Evolutionary conservation across 2,329 filamentous ascomycete genomes (phyloP).

Genomic region (Pyrenochaeta sp.): DNA sequence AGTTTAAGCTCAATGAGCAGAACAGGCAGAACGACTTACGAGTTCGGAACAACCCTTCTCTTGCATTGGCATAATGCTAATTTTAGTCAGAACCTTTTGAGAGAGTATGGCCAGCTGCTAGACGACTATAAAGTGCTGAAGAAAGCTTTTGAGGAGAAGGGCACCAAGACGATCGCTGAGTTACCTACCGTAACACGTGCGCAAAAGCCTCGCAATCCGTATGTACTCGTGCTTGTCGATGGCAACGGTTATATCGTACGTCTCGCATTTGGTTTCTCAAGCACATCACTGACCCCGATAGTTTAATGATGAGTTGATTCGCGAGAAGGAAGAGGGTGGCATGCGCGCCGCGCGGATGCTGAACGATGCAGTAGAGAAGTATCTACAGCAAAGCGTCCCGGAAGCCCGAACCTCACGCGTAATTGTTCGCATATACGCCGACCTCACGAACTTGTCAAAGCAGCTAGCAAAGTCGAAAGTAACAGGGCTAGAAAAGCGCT

Average conservation of each 20-base stretch:
- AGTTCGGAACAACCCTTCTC: constrained; percentile 11
- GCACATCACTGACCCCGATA: constrained; percentile 12
- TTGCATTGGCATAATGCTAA: constrained; percentile 13
- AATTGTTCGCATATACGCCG: constrained; percentile 65
- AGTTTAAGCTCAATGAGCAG: constrained; percentile 36
- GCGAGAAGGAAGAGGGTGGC: constrained; percentile 62
- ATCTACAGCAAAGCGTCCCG: constrained; percentile 29
- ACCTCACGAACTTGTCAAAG: constrained; percentile 63
- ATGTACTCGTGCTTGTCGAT: constrained; percentile 68
- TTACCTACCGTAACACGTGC: constrained; percentile 11
- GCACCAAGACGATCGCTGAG: constrained; percentile 51
- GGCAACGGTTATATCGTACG: constrained; percentile 65
- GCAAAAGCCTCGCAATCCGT: constrained; percentile 58
- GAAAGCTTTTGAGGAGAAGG: constrained; percentile 65
- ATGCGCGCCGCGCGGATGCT: constrained; percentile 63
- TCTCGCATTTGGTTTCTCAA: neutral
- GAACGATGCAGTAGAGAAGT: constrained; percentile 59
- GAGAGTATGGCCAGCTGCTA: constrained; percentile 57
- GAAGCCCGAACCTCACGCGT: constrained; percentile 60
- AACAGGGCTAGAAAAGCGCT: constrained; percentile 63
- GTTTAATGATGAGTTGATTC: constrained; percentile 61
- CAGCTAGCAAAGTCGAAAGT: constrained; percentile 59
- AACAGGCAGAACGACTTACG: constrained; percentile 29
- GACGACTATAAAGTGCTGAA: constrained; percentile 64
- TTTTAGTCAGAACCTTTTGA: constrained; percentile 40